Evolutionary conservation across 1,284 basidiomycete species (phyloP), one percentile per base, ranked within the genome.

Genomic region (Ganoderma leucocontextum): DNA sequence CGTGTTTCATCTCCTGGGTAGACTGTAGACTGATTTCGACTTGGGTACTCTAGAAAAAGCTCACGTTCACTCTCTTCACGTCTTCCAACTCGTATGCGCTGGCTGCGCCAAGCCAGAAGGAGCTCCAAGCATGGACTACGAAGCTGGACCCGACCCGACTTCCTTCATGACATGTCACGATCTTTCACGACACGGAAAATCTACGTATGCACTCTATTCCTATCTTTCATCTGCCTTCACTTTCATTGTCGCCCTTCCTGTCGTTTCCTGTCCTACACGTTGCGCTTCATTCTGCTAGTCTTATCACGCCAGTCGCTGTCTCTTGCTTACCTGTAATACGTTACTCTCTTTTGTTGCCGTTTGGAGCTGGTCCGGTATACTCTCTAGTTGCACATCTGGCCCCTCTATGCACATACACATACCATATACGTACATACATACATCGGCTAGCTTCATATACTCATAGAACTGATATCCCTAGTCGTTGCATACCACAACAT

Each of bases 81-180:
- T 85, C 93, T 19, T 94, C 93, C 12, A 97, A 97, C 79, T 96
- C 95, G 41, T 93, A 96, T 81, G 93, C 94, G 44, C 85, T 97
- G 17, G 91, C 93, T 38, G 94, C 95, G 42, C 86, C 89, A 4
- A 94, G 84, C 74, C 80, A 84, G 70, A 95, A 94, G 81, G 95
- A 97, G 77, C 84, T 95, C 68, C 89, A 90, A 72, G 87, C 90
- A 76, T 97, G 95, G 95, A 91, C 89, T 75, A 84, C 86, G 70
- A 94, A 93, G 79, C 81, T 95, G 73, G 93, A 95, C 80, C 93
- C 93, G 63, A 94, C 92, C 73, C 86, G 91, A 74, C 73, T 75
- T 64, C 73, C 75, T 39, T 76, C 68, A 71, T 73, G 70, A 73
- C 67, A 38, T 61, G 53, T 66, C n/a, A 74, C 68, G 73, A 72